Percentiles rank a stretch among this genome's conserved stretches.
These are phyloP conservation scores for Fusarium ambrosium DNA, from an alignment of 2,329 filamentous ascomycete genomes.

Conservation along the genomic window DNA sequence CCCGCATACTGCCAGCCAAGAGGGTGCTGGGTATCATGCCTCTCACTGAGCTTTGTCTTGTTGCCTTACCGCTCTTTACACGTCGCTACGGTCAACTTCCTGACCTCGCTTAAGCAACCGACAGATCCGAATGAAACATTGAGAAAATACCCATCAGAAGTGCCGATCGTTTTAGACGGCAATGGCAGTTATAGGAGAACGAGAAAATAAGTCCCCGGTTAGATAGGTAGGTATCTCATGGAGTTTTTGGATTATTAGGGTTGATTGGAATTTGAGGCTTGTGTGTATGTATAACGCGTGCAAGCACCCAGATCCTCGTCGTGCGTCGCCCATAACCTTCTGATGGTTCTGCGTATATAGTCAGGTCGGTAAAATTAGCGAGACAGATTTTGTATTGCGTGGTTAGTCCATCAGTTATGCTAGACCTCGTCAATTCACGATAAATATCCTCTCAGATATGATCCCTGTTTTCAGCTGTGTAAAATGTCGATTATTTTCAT, in stretches of 20 bases:
- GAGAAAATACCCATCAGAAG: background rate
- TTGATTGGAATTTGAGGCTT: too few species aligned
- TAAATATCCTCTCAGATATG: fast-evolving
- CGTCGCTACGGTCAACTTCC: background rate
- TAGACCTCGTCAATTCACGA: background rate
- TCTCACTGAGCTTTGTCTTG: background rate
- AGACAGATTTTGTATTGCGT: background rate
- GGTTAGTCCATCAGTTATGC: background rate
- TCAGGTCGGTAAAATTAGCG: background rate
- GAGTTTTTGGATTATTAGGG: too few species aligned
- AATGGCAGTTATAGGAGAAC: too few species aligned
- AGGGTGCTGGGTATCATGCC: fast-evolving
- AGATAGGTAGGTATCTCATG: too few species aligned
- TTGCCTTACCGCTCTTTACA: background rate
- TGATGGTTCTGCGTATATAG: fast-evolving
- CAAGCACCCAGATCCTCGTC: too few species aligned
- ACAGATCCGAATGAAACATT: background rate
- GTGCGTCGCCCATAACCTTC: too few species aligned
- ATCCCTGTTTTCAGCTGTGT: background rate
- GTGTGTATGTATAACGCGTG: too few species aligned
- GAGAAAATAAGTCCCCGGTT: background rate
- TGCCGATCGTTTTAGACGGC: background rate
- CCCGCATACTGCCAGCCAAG: background rate
- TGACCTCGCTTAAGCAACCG: background rate
- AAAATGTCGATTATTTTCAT: background rate